phyloP scores from a whole-genome alignment of 169 alveolate genomes.

The Plasmodium adleri region DNA sequence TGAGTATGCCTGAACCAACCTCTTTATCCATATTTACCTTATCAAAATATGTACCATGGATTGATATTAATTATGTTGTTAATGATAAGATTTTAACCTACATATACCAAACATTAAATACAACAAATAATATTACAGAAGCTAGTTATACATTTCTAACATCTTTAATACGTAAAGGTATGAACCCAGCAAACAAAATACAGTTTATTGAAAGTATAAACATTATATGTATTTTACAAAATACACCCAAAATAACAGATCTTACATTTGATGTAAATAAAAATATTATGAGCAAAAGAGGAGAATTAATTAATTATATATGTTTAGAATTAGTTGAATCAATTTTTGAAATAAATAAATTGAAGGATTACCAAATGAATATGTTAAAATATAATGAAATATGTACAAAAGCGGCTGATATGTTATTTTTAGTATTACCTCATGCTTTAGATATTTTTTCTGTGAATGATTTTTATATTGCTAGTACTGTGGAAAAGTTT shows the following conservation, averaged over 20 bases:
- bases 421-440: slow-evolving; percentile 37
- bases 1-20: slow-evolving; percentile 24
- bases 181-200: slow-evolving; percentile 64
- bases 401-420: slow-evolving; percentile 36
- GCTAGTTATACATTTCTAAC: slow-evolving; percentile 46
- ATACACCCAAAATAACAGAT: slow-evolving; percentile 30
- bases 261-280: slow-evolving; percentile 36
- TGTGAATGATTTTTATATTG: slow-evolving; percentile 31
- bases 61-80: slow-evolving; percentile 64
- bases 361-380: slow-evolving; percentile 42
- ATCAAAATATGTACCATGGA: slow-evolving; percentile 71
- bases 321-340: slow-evolving; percentile 66
- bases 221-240: slow-evolving; percentile 24
- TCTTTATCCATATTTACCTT: slow-evolving; percentile 42
- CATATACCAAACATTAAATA: slow-evolving; percentile 37
- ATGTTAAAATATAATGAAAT: slow-evolving; percentile 34
- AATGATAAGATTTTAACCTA: slow-evolving; percentile 47
- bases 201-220: slow-evolving; percentile 70
- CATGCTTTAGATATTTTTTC: slow-evolving; percentile 61
- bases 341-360: slow-evolving; percentile 38
- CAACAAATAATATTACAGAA: slow-evolving; percentile 25
- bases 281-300: slow-evolving; percentile 59
- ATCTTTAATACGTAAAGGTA: slow-evolving; percentile 48
- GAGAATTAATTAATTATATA: slow-evolving; percentile 49
- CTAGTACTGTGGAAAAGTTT: slow-evolving; percentile 58